phyloP scores from a whole-genome alignment of 83 land plant species.

The Picea abies region DNA sequence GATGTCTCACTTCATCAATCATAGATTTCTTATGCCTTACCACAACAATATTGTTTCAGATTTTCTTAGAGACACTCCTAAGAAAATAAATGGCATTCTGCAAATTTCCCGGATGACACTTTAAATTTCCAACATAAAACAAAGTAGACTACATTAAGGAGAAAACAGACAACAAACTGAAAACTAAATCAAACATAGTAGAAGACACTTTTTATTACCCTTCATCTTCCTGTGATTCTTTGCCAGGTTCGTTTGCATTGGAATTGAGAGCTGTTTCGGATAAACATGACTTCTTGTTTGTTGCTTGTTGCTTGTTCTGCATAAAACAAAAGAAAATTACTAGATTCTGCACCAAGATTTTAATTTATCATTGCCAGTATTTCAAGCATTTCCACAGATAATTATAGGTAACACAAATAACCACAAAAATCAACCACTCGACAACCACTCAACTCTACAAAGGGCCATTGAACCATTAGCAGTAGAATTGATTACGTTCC shows the following conservation, averaged over 20 bases:
- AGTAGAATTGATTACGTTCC: too few species aligned
- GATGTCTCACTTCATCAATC: neutral
- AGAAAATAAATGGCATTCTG: neutral
- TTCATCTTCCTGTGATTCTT: slow-evolving; percentile 11
- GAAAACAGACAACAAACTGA: neutral
- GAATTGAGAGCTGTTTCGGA: slow-evolving; percentile 6
- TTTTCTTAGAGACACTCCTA: neutral
- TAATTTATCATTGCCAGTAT: too few species aligned
- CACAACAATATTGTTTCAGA: neutral
- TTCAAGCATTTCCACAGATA: too few species aligned
- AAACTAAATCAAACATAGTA: neutral
- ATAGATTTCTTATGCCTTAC: neutral
- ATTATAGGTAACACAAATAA: too few species aligned
- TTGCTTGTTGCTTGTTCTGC: slow-evolving; percentile 5
- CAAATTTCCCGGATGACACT: neutral
- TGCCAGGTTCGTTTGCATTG: slow-evolving; percentile 2
- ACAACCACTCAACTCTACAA: too few species aligned
- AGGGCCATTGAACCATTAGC: too few species aligned
- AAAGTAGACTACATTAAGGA: neutral
- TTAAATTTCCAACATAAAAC: neutral
- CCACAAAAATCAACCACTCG: too few species aligned
- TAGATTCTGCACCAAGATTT: neutral
- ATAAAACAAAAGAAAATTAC: neutral
- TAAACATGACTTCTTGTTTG: neutral
- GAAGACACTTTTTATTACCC: slow-evolving; percentile 1